Evolutionary conservation across 768 basidiomycete species (phyloP).

Genomic region (Trametes meyenii): DNA sequence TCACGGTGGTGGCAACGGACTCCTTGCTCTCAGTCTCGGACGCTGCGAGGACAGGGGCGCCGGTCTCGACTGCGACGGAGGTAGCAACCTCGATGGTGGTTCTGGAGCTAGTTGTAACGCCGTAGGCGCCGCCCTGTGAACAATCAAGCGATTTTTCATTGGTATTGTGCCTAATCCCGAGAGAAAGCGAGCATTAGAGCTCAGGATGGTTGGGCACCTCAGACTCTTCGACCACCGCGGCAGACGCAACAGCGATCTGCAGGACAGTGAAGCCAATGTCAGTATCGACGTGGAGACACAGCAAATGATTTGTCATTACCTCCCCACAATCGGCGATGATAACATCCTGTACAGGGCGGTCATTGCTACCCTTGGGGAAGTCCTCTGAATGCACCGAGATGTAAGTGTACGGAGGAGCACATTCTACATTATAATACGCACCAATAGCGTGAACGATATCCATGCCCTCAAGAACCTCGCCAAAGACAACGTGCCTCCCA

Average conservation of each 20-base stretch:
- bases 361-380: conserved; percentile 65
- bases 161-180: conserved; percentile 28
- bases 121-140: conserved; percentile 14
- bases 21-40: conserved; percentile 16
- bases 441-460: conserved; percentile 80
- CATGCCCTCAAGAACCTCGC: conserved; percentile 91
- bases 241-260: conserved; percentile 57
- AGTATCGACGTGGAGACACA: not conserved
- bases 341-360: conserved; percentile 79
- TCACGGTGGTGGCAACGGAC: conserved; percentile 21
- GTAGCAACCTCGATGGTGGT: conserved; percentile 5
- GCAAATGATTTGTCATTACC: conserved; percentile 44
- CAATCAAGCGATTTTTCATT: conserved; percentile 33
- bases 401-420: no score
- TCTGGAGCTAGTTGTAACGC: not conserved
- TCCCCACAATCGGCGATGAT: conserved; percentile 87
- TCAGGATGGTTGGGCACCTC: conserved; percentile 95
- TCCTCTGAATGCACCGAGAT: conserved; percentile 55
- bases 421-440: conserved; percentile 30
- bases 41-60: conserved; percentile 12
- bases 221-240: conserved; percentile 66
- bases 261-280: not conserved
- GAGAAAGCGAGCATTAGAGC: conserved; percentile 59
- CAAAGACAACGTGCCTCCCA: conserved; percentile 93
- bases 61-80: conserved; percentile 4